Evolutionary conservation across 257 asterid species (phyloP).

Genomic region (Scutellaria minor): DNA sequence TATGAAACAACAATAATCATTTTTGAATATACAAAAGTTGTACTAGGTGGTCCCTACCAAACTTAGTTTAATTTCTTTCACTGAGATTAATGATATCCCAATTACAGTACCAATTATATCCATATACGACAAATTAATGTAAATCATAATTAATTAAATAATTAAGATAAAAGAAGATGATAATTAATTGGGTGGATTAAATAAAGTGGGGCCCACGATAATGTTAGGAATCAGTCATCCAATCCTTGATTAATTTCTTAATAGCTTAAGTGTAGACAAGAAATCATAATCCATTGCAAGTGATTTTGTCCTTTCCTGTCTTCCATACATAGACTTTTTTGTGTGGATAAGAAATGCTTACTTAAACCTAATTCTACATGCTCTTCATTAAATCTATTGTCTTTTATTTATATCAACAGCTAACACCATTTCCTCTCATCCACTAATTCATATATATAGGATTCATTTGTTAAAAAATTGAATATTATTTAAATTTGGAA

Average conservation of each 20-base stretch:
- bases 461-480: background rate
- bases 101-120: background rate
- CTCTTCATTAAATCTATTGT: conserved; percentile 38
- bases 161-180: too few species aligned
- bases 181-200: conserved; percentile 25
- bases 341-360: conserved; percentile 43
- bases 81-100: too few species aligned
- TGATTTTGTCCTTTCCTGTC: conserved; percentile 58
- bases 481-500: conserved; percentile 1
- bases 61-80: too few species aligned
- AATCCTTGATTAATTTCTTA: conserved; percentile 31
- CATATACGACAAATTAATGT: background rate
- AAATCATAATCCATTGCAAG: conserved; percentile 39
- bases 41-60: too few species aligned
- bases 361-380: conserved; percentile 54
- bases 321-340: conserved; percentile 28
- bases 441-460: conserved; percentile 1
- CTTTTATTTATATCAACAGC: conserved; percentile 23
- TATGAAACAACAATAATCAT: too few species aligned
- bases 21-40: too few species aligned
- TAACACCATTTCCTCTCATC: conserved; percentile 27
- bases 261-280: conserved; percentile 46
- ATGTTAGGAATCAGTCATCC: conserved; percentile 62
- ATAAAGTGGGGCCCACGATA: conserved; percentile 30
- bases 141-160: too few species aligned